Evolutionary conservation across 768 basidiomycete genomes (phyloP), one percentile per base, ranked within the genome.

Genomic region (Hericium erinaceus): DNA sequence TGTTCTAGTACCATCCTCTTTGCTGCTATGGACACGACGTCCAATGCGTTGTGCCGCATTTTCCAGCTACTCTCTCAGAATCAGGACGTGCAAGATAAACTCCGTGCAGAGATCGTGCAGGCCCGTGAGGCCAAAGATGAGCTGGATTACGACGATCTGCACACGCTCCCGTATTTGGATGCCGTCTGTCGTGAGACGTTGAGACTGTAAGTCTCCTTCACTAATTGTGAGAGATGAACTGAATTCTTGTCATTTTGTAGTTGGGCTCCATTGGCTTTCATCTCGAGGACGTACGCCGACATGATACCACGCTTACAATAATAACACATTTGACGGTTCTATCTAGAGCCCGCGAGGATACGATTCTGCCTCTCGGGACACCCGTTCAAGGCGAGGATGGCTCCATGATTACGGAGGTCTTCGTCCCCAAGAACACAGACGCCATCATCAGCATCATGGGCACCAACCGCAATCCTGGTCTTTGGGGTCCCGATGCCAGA

Each of bases 141-240:
- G 58, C 39, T 41, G 15, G 61, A 60, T 16, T 74, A 75, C 53
- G 75, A 80, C 61, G 60, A 65, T 1, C 70, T 81, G 20, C 69
- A 73, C 57, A 57, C 64, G 8, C 67, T 82, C 22, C 72, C 76
- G 1, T 79, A 76, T 64, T 70, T 81, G 50, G 79, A 80, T 55
- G 73, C 70, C 8, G 64, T 78, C 40, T 64, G 75, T 40, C 70
- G 72, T 16, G 77, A 78, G 64, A 75, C 72, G 2, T 56, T 79
- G 49, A 70, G 77, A 28, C 57, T 75, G 24, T 55, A 76, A 60
- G 73, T 73, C 10, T 73, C 33, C 6, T 33, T 33, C 33, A 8
- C 6, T 33, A 2, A 33, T 10, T 33, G 33, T 8, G 33, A 33
- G 33, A 33, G 5, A 6, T 33, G 9, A 33, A 33, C 33, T 33